Percentiles rank a stretch among this genome's conserved stretches.
These are phyloP conservation scores for Scytalidium lignicola DNA, from an alignment of 2,329 filamentous ascomycete species.

Conservation along the genomic window DNA sequence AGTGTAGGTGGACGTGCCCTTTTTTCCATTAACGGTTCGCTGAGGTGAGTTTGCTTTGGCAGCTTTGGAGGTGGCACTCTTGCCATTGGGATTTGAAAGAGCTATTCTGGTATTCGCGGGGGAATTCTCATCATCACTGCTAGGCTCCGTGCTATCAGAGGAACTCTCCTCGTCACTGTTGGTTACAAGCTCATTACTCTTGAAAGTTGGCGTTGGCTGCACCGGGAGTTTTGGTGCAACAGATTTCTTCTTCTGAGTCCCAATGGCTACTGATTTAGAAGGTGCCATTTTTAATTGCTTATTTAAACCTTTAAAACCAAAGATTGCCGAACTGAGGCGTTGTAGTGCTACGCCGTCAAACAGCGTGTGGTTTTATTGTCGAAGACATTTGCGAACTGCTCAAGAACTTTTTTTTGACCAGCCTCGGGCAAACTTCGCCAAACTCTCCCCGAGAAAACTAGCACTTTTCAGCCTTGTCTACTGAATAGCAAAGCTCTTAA, in stretches of 20 bases:
- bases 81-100: slow-evolving; percentile 18
- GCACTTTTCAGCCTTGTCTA: slow-evolving; percentile 5
- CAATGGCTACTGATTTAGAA: not conserved
- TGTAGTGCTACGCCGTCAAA: not conserved
- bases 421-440: slow-evolving; percentile 7
- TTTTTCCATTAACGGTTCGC: slow-evolving; percentile 17
- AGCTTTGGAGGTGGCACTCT: slow-evolving; percentile 6
- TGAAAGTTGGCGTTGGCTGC: slow-evolving; percentile 17
- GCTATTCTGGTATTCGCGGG: slow-evolving; percentile 9
- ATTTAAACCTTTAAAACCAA: not conserved
- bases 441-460: slow-evolving; percentile 1
- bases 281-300: slow-evolving; percentile 1
- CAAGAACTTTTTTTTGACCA: slow-evolving; percentile 14
- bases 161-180: slow-evolving; percentile 23
- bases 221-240: slow-evolving; percentile 18
- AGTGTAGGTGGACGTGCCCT: slow-evolving; percentile 12
- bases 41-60: too few species aligned
- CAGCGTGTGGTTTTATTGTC: not conserved
- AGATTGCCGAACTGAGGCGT: not conserved
- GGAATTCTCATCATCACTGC: slow-evolving; percentile 17
- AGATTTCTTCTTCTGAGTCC: slow-evolving; percentile 13
- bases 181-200: slow-evolving; percentile 14
- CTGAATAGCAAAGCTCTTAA: too few species aligned
- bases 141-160: slow-evolving; percentile 10
- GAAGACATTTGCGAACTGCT: not conserved